These are phyloP conservation scores for Dryas integrifolia DNA, from an alignment of 331 rosid genomes.

Conservation along the genomic window DNA sequence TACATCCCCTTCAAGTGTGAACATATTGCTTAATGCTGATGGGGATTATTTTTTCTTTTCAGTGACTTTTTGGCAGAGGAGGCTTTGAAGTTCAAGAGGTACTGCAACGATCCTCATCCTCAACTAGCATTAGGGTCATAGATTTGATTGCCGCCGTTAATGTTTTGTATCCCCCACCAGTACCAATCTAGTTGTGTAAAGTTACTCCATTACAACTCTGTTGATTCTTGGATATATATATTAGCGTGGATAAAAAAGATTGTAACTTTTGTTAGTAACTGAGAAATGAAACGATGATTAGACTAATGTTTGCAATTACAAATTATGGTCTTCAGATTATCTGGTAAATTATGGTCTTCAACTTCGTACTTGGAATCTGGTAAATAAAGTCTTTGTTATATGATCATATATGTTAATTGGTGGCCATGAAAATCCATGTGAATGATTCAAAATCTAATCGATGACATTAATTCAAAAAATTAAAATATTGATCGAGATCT, in stretches of 20 bases:
- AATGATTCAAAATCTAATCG: neutral
- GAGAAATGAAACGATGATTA: neutral
- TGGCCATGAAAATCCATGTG: too few relatives aligned
- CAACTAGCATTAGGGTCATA: conserved; percentile 20
- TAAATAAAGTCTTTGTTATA: too few relatives aligned
- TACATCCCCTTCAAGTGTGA: neutral
- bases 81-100: conserved; percentile 76
- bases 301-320: neutral
- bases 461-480: neutral
- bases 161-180: neutral
- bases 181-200: conserved; percentile 25
- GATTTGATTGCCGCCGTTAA: neutral
- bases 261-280: neutral
- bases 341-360: too few relatives aligned
- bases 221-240: neutral
- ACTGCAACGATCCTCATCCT: conserved; percentile 60
- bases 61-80: conserved; percentile 80
- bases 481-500: neutral
- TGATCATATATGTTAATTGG: too few relatives aligned
- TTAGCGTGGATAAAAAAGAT: conserved; percentile 8
- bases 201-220: conserved; percentile 1
- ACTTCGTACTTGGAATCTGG: too few relatives aligned
- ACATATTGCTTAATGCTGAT: conserved; percentile 8
- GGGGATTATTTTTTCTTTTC: conserved; percentile 14
- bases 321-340: neutral